phyloP scores from a whole-genome alignment of 352 stramenopile genomes.

The Phytophthora niederhauseri region DNA sequence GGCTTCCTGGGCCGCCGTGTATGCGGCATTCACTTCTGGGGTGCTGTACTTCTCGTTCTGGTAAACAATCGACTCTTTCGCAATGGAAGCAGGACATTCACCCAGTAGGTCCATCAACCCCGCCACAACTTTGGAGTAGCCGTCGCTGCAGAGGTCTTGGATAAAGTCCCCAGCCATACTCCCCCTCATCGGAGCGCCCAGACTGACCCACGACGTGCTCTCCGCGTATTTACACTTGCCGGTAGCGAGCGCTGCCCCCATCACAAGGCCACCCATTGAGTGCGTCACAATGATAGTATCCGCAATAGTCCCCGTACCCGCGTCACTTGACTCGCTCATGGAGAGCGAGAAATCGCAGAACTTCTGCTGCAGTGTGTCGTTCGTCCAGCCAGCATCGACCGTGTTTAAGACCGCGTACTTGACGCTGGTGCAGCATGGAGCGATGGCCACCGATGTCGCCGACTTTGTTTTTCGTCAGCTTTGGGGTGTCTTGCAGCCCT shows the following conservation, averaged over 20 bases:
- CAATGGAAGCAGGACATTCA: background rate
- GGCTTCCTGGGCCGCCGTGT: conserved; percentile 15
- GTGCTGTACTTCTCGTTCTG: background rate
- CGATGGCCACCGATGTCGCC: too few relatives aligned
- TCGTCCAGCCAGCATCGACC: too few relatives aligned
- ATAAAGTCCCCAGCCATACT: background rate
- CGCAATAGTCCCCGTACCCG: too few relatives aligned
- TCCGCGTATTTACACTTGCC: background rate
- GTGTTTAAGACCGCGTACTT: too few relatives aligned
- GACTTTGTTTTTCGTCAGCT: too few relatives aligned
- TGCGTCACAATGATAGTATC: background rate
- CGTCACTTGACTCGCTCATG: too few relatives aligned
- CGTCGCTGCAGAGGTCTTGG: too few relatives aligned
- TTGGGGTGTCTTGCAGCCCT: too few relatives aligned
- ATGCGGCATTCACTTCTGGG: background rate
- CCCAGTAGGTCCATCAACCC: background rate
- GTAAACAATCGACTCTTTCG: background rate
- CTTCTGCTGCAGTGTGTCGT: too few relatives aligned
- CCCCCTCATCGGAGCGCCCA: background rate
- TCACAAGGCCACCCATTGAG: background rate
- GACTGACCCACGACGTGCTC: background rate
- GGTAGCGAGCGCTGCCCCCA: background rate
- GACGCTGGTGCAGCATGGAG: too few relatives aligned
- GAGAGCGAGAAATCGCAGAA: too few relatives aligned
- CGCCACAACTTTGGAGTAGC: background rate